These are phyloP conservation scores for Aureobasidium sp. DNA, from an alignment of 2,329 filamentous ascomycete genomes.

Conservation along the genomic window DNA sequence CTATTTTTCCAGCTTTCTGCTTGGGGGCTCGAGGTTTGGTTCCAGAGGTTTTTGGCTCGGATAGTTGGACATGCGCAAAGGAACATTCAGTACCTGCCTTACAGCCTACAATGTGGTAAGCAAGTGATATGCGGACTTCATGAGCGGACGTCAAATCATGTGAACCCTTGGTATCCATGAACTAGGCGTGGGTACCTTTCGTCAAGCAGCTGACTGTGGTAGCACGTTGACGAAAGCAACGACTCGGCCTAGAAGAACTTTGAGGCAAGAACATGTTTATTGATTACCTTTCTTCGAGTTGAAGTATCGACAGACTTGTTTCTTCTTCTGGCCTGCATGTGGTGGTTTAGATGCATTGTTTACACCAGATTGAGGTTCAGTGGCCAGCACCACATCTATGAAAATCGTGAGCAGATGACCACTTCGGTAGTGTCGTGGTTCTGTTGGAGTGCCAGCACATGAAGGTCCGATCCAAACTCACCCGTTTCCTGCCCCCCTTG, in stretches of 20 bases:
- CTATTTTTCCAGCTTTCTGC: neutral
- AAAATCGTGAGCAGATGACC: conserved; percentile 12
- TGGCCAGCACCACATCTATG: conserved; percentile 17
- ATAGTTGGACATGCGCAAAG: conserved; percentile 37
- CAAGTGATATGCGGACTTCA: neutral
- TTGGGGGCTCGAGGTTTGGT: neutral
- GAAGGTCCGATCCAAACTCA: conserved; percentile 4
- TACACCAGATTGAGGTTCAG: conserved; percentile 29
- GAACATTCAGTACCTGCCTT: conserved; percentile 44
- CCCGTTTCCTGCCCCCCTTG: neutral
- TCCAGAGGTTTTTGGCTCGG: neutral
- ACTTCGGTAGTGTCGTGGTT: neutral
- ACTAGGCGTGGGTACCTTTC: neutral
- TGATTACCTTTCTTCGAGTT: conserved; percentile 32
- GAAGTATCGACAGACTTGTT: conserved; percentile 32
- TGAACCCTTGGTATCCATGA: neutral
- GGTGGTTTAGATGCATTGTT: conserved; percentile 11
- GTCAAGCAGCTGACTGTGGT: neutral
- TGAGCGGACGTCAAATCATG: neutral
- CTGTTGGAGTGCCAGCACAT: conserved; percentile 3
- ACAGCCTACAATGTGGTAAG: conserved; percentile 35
- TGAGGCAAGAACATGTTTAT: neutral
- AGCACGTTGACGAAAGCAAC: neutral
- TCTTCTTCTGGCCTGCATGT: conserved; percentile 12
- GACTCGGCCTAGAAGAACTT: neutral